Evolutionary conservation across 176 grass and related monocot species (phyloP).

Genomic region (Areca catechu): DNA sequence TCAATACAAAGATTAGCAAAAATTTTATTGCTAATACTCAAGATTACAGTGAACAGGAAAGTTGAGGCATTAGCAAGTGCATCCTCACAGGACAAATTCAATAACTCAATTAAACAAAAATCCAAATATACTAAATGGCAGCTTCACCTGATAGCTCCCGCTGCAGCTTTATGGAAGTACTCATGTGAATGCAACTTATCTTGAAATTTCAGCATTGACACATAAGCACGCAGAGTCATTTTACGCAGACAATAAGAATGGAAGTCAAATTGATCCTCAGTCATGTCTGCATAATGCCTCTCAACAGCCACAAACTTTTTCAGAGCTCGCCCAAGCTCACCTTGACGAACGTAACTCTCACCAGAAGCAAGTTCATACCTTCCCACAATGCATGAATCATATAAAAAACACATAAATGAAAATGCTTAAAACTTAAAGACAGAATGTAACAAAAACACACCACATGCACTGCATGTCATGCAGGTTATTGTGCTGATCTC

Average conservation of each 20-base stretch:
- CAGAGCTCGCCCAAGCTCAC: slow-evolving; percentile 80
- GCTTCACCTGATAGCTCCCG: slow-evolving; percentile 76
- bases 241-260: slow-evolving; percentile 98
- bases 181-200: slow-evolving; percentile 92
- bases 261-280: slow-evolving; percentile 98
- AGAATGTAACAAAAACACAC: slow-evolving; percentile 19
- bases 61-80: no score
- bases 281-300: slow-evolving; percentile 91
- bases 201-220: slow-evolving; percentile 98
- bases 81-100: no score
- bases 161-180: slow-evolving; percentile 95
- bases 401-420: slow-evolving; percentile 9
- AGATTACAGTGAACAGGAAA: no score
- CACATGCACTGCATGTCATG: slow-evolving; percentile 99
- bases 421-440: background rate
- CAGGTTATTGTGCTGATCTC: slow-evolving; percentile 98
- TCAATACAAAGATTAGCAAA: no score
- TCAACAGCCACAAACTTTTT: slow-evolving; percentile 97
- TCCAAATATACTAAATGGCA: no score
- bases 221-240: slow-evolving; percentile 92
- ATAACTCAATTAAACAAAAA: no score
- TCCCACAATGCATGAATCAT: slow-evolving; percentile 15
- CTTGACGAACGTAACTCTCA: slow-evolving; percentile 91
- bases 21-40: no score
- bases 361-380: slow-evolving; percentile 99